Base-by-base conservation (phyloP, 352 stramenopile genomes). In the Phytophthora vignae region DNA sequence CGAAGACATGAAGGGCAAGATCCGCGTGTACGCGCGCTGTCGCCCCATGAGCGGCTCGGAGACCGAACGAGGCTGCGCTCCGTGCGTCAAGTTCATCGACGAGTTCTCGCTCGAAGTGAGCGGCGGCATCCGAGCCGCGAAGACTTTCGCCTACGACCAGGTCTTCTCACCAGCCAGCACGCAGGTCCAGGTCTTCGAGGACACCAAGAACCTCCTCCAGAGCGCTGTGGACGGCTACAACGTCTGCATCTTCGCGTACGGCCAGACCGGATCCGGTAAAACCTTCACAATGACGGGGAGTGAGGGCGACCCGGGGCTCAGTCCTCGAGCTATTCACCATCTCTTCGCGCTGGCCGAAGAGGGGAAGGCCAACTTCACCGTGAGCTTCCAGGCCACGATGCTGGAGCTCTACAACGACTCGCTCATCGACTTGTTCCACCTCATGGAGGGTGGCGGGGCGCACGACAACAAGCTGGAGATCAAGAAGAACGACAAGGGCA, bases 1-100 rank as follows among this genome's bases (percentile, higher is more conserved):
- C 73, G 95, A 98, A 69, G 94, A 98, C 79, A 97, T 98, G 91
- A 98, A 98, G 69, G 94, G 94, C 36, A 98, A 98, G 76, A 98
- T 98, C 74, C 88, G 94, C 33, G 94, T 98, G 19, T 98, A 90
- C 74, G 93, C 91, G 21, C 90, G 94, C 15, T 98, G 92, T 70
- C 90, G 93, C 5, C 95, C 95, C 52, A 97, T 98, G 83, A 97
- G 91, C 33, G 69, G 72, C 22, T 97, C 92, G 36, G 94, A 98
- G 71, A 65, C 83, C 31, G 88, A 98, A 40, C 85, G 90, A 27
- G 86, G 87, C 4, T 98, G 92, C 68, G 44, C 72, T 15, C 54
- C 80, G 50, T 85, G 82, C 48, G 81, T 96, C 52, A 82, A 76
- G 25, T 95, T 95, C 59, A 55, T 91, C 15, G 89, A 95, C 59